Evolutionary conservation across 352 stramenopile species (phyloP), one percentile per base, ranked within the genome.

Genomic region (Phytophthora fragariae): DNA sequence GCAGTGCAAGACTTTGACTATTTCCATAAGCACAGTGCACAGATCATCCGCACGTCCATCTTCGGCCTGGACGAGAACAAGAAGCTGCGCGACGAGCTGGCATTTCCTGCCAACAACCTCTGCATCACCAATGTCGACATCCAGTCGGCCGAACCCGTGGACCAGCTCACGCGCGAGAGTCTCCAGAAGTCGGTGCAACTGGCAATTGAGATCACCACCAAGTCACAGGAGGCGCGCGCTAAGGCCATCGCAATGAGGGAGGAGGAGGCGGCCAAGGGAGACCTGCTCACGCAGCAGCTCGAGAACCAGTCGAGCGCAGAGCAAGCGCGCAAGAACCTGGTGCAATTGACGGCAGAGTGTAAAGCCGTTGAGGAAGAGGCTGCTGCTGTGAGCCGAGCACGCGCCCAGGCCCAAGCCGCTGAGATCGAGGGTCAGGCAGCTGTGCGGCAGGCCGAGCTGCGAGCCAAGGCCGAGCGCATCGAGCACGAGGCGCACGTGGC

Each of bases 201-300:
- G n/a, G 88, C 88, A 27, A 95, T 95, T 52, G 86, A 93, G 63
- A 95, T 95, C 79, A 95, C 88, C 37, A 95, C 88, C 52, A 92
- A 95, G 58, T 93, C 86, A 1, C 88, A 95, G 54, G 88, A 95
- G 59, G 88, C 88, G 10, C 85, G 86, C 5, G 88, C 88, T 65
- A 93, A 93, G 65, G 88, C 86, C 29, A 82, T 90, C 27, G 88
- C 88, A 3, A 90, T 92, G 86, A 92, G 92, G 66, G 88, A 95
- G 54, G 88, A 95, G 8, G 88, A 95, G 52, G 88, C 92, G 47
- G 83, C 88, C 24, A 95, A 95, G 50, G 88, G 88, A 0, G 64
- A 86, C 39, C 56, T 95, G 35, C 74, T 93, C 21, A 92, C 82
- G 4, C 88, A 95, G 62, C 86, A 93, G 57, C 76, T 95, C 12